These are phyloP conservation scores for Mycosarcoma mackinlayi DNA, from an alignment of 1,284 basidiomycete species.

Conservation along the genomic window DNA sequence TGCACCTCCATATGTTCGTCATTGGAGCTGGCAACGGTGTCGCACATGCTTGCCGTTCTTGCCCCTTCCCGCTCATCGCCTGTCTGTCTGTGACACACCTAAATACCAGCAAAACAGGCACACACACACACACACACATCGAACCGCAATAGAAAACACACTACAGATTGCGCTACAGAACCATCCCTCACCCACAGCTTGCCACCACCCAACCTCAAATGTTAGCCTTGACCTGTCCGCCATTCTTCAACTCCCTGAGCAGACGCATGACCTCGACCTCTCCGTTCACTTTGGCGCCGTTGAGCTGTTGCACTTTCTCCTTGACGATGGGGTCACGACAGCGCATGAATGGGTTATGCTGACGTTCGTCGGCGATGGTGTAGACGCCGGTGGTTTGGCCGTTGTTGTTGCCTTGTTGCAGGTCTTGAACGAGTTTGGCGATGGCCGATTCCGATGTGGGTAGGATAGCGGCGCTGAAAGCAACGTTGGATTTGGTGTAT, in stretches of 20 bases:
- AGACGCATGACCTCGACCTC: constrained; percentile 77
- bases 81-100: not conserved
- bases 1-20: too few species aligned
- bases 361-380: constrained; percentile 84
- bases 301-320: constrained; percentile 66
- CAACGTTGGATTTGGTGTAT: constrained; percentile 67
- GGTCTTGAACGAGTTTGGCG: constrained; percentile 70
- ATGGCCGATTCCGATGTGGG: constrained; percentile 74
- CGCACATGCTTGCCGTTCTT: too few species aligned
- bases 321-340: constrained; percentile 52
- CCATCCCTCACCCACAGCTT: not conserved
- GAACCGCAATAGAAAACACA: not conserved
- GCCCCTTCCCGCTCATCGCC: too few species aligned
- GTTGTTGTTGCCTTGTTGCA: constrained; percentile 67
- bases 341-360: constrained; percentile 68
- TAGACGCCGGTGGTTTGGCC: constrained; percentile 79
- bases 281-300: constrained; percentile 67
- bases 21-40: too few species aligned
- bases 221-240: constrained; percentile 50
- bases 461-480: constrained; percentile 73
- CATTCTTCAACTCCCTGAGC: constrained; percentile 85
- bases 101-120: too few species aligned
- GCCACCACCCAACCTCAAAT: constrained; percentile 20
- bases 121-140: not conserved
- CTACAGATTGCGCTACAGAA: too few species aligned